Percentiles rank a stretch among this genome's conserved stretches.
These are phyloP conservation scores for Petunia axillaris DNA, from an alignment of 257 asterid species.

Conservation along the genomic window DNA sequence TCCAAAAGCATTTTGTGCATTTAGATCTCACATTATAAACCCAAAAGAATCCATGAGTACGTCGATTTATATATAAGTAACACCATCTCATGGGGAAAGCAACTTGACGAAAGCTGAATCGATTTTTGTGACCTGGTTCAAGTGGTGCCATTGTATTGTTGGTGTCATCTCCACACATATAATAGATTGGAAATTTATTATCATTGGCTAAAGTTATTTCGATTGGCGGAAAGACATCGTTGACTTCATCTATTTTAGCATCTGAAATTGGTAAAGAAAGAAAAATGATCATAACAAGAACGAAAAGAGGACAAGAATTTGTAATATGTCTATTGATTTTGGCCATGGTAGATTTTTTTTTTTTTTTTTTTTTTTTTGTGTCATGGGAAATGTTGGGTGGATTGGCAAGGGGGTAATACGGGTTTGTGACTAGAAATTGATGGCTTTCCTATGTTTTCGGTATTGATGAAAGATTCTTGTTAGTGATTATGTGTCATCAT, in stretches of 20 bases:
- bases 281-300: neutral
- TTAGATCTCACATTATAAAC: slow-evolving; percentile 34
- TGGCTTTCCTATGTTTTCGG: neutral
- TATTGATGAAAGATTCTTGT: neutral
- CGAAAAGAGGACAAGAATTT: neutral
- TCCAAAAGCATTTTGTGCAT: slow-evolving; percentile 40
- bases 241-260: neutral
- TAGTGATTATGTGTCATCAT: too few species aligned
- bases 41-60: slow-evolving; percentile 31
- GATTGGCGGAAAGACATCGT: slow-evolving; percentile 22
- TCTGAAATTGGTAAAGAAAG: neutral
- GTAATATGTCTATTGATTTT: neutral
- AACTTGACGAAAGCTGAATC: slow-evolving; percentile 30
- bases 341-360: slow-evolving; percentile 16
- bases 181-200: slow-evolving; percentile 16
- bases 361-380: neutral
- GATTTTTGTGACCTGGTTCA: neutral
- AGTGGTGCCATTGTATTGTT: slow-evolving; percentile 13
- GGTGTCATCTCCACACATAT: slow-evolving; percentile 28
- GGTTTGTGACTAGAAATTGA: neutral
- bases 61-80: slow-evolving; percentile 30
- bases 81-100: slow-evolving; percentile 42
- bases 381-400: slow-evolving; percentile 12
- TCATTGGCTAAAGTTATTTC: slow-evolving; percentile 36
- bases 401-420: neutral